Percentiles rank a stretch among this genome's conserved stretches.
Conservation (phyloP, 2,329 filamentous ascomycete genomes). For the Aureobasidium sp. region DNA sequence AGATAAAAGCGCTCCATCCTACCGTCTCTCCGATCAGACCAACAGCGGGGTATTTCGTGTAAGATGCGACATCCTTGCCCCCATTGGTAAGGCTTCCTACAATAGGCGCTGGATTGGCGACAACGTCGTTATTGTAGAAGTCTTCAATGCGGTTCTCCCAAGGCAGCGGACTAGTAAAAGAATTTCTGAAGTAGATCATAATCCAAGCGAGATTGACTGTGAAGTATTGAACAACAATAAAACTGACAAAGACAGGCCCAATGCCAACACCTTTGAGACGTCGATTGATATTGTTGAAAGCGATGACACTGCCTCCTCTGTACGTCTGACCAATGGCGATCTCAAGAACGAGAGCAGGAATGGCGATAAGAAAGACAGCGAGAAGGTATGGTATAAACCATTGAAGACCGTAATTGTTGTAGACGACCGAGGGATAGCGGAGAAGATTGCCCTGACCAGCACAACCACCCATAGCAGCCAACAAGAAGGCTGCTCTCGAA, state of each 20-base stretch:
- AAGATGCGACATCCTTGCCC: constrained; percentile 33
- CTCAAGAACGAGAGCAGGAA: constrained; percentile 48
- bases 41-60: constrained; percentile 39
- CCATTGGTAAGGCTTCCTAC: constrained; percentile 26
- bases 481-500: constrained; percentile 46
- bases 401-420: constrained; percentile 52
- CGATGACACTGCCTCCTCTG: constrained; percentile 26
- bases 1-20: constrained; percentile 50
- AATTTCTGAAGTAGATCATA: constrained; percentile 50
- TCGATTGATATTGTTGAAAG: constrained; percentile 39
- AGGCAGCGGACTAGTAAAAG: constrained; percentile 46
- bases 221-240: constrained; percentile 50
- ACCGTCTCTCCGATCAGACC: constrained; percentile 48
- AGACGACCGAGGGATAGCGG: constrained; percentile 50
- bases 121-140: constrained; percentile 45
- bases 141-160: constrained; percentile 44
- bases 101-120: constrained; percentile 39
- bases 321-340: constrained; percentile 46
- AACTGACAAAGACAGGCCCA: constrained; percentile 44
- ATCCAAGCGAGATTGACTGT: constrained; percentile 51
- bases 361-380: constrained; percentile 47
- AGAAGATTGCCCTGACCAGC: constrained; percentile 51
- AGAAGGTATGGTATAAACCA: constrained; percentile 54
- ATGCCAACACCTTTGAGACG: constrained; percentile 48
- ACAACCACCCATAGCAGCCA: constrained; percentile 51